These are phyloP conservation scores for Neurospora cerealis DNA, from an alignment of 495 filamentous ascomycete species.

Conservation along the genomic window DNA sequence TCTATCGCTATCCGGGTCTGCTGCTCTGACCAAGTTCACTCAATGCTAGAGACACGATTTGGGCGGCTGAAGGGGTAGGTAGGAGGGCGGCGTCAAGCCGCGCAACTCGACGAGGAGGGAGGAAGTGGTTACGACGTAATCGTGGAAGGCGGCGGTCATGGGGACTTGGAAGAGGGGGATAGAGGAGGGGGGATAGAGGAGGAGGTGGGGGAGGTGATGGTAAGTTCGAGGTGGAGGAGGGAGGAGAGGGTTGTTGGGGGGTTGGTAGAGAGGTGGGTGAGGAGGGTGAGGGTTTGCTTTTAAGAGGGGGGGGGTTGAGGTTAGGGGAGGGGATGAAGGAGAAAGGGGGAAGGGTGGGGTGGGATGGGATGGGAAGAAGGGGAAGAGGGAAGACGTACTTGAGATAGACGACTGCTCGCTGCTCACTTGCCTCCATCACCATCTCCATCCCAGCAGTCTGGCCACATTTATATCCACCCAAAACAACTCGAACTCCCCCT, in stretches of 20 bases:
- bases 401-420: background rate
- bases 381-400: background rate
- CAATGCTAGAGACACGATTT: constrained; percentile 52
- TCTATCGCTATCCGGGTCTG: constrained; percentile 52
- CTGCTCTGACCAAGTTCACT: constrained; percentile 47
- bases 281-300: constrained; percentile 40
- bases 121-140: constrained; percentile 63
- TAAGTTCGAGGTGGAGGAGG: constrained; percentile 62
- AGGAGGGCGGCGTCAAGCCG: constrained; percentile 39
- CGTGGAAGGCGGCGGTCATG: constrained; percentile 62
- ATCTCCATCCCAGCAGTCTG: background rate
- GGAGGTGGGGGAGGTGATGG: constrained; percentile 51
- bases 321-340: too few relatives aligned
- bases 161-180: constrained; percentile 43
- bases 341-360: too few relatives aligned
- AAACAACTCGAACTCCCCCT: background rate
- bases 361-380: too few relatives aligned
- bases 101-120: constrained; percentile 64
- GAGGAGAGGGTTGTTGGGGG: constrained; percentile 56
- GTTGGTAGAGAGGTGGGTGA: constrained; percentile 45
- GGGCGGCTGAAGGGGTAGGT: constrained; percentile 58
- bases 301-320: too few relatives aligned
- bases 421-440: background rate
- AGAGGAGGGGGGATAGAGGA: too few relatives aligned
- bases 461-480: background rate